A percentile compares a stretch with the other conserved stretches of the same genome.
Conservation (phyloP, 352 stramenopile genomes). For the Aphanomyces astaci region DNA sequence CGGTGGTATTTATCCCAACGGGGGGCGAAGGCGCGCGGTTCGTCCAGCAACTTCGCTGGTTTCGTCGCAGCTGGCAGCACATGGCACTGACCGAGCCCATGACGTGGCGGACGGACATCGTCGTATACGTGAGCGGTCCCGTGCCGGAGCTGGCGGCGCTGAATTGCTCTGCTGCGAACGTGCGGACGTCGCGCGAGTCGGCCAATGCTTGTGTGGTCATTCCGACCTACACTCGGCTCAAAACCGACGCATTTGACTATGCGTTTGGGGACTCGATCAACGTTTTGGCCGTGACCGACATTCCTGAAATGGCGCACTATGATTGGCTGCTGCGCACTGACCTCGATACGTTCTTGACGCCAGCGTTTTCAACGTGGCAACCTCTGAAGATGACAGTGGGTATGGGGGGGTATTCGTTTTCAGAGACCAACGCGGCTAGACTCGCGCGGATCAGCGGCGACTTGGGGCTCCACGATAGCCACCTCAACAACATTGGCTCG, state of each 20-base stretch:
- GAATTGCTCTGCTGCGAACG: background rate
- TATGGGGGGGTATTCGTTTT: background rate
- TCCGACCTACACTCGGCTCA: background rate
- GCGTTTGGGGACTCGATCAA: background rate
- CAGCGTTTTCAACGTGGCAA: constrained; percentile 9
- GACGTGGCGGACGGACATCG: constrained; percentile 7
- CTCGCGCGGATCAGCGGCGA: background rate
- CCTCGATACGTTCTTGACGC: constrained; percentile 20
- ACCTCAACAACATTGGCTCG: constrained; percentile 11
- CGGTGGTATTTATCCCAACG: background rate
- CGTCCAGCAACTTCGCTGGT: background rate
- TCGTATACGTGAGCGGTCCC: background rate
- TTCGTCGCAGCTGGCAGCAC: background rate
- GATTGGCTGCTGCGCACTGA: constrained; percentile 17
- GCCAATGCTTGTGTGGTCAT: background rate
- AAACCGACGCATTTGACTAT: background rate
- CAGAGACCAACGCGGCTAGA: no score
- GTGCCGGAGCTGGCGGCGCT: background rate
- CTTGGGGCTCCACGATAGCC: background rate
- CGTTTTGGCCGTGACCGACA: background rate
- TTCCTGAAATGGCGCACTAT: background rate
- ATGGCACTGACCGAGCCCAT: background rate
- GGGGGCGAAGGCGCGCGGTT: background rate
- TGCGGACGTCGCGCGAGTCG: background rate
- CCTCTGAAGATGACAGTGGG: background rate